Evolutionary conservation across 768 basidiomycete species (phyloP), one percentile per base, ranked within the genome.

Genomic region (Tremella mesenterica): DNA sequence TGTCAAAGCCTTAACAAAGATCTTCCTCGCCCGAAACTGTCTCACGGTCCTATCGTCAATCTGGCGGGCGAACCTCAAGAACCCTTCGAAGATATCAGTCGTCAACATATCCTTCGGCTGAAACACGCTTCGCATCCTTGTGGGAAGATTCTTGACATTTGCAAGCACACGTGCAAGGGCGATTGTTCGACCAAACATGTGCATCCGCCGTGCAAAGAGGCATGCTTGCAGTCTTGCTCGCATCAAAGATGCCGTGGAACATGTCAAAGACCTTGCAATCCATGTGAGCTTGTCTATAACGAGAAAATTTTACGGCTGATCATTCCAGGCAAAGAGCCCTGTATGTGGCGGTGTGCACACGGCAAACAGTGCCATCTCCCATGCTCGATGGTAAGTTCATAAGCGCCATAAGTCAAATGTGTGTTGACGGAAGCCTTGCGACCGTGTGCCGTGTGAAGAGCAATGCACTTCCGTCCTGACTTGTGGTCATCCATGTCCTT

Each of bases 401-500:
- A 7, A 28, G n/a, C 48, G 5, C 14, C 29, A 7, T 25, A 26
- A 4, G 14, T 4, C 57, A 10, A 52, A 36, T 2, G 36, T 27
- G 27, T 26, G 4, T 4, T 25, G 36, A 27, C 26, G 4, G 4
- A 44, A 85, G 84, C 76, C 83, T 20, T 86, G 85, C 65, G 75
- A 79, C 2, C 77, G 83, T 3, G 65, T 84, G 1, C 85, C 85
- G 1, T 85, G 84, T 57, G 81, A 85, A 54, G 50, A 67, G 43
- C 77, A 76, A 0, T 86, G 85, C 52, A 58, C 70, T 13, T 74
- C 74, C 12, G n/a, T 48, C 0, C 75, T 86, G 10, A 1, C 34
- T 5, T 86, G 85, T 64, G 82, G 83, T 9, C 84, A 85, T 64
- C 74, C 59, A 30, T 86, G 85, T 57, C 81, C 83, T 14, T 85